These are phyloP conservation scores for Pneumocystis murina DNA, from an alignment of 1,139 yeast species.

Conservation along the genomic window DNA sequence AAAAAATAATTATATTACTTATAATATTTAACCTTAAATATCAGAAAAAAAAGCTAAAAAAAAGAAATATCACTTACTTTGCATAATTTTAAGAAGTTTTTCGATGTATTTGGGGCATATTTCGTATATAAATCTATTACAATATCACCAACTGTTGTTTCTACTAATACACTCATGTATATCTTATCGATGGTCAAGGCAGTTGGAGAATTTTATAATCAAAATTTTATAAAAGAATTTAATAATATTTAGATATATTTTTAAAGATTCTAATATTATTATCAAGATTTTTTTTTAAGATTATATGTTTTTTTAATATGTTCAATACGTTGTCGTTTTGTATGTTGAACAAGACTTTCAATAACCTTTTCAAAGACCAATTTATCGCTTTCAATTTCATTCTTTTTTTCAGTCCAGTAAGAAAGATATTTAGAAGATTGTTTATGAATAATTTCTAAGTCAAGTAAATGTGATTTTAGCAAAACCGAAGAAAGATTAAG, in stretches of 20 bases:
- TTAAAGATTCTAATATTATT: neutral
- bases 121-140: conserved; percentile 38
- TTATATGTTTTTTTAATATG: neutral
- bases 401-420: conserved; percentile 36
- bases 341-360: conserved; percentile 37
- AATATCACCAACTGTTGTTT: conserved; percentile 26
- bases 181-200: neutral
- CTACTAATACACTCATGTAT: conserved; percentile 8
- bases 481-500: neutral
- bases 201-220: neutral
- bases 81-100: conserved; percentile 43
- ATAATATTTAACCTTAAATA: conserved; percentile 29
- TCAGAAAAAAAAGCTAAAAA: neutral
- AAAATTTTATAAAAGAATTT: too few species aligned
- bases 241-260: too few species aligned
- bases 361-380: conserved; percentile 56
- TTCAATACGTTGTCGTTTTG: neutral
- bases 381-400: conserved; percentile 37
- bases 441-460: neutral
- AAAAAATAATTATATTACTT: conserved; percentile 18
- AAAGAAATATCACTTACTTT: conserved; percentile 17
- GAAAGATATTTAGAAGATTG: conserved; percentile 28
- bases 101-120: conserved; percentile 28
- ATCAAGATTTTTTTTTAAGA: neutral
- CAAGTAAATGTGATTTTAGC: neutral